phyloP scores from a whole-genome alignment of 495 filamentous ascomycete genomes.

The Neurospora cerealis region DNA sequence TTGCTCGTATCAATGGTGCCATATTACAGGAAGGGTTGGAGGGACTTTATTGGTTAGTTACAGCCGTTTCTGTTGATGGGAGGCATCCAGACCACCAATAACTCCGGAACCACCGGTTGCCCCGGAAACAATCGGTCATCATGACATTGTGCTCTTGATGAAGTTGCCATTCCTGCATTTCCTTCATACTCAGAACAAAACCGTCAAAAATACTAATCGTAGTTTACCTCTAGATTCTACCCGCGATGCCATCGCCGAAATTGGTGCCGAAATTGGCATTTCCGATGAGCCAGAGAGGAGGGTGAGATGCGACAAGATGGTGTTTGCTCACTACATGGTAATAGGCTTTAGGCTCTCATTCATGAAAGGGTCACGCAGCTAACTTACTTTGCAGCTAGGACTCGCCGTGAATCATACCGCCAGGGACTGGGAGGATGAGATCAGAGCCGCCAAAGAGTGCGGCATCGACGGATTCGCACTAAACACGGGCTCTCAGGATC shows the following conservation, averaged over 20 bases:
- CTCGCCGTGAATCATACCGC: slow-evolving; percentile 31
- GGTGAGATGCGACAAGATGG: neutral
- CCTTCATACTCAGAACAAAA: neutral
- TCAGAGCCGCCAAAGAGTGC: slow-evolving; percentile 46
- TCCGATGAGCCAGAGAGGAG: neutral
- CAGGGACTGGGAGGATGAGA: slow-evolving; percentile 50
- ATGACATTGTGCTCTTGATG: neutral
- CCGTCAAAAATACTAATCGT: neutral
- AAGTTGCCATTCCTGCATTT: neutral
- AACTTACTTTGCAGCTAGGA: slow-evolving; percentile 22
- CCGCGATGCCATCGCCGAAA: neutral
- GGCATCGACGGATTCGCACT: slow-evolving; percentile 67
- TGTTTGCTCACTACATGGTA: slow-evolving; percentile 40
- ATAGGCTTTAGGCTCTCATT: neutral
- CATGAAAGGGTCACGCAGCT: neutral
- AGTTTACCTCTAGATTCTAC: neutral
- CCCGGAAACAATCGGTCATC: neutral
- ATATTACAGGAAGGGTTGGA: neutral
- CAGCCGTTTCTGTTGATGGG: neutral
- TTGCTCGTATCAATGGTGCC: neutral
- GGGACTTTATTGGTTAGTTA: neutral
- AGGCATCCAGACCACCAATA: too few relatives aligned
- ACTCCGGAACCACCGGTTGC: neutral
- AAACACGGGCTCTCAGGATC: slow-evolving; percentile 50
- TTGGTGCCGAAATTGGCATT: neutral